A percentile compares a stretch with the other conserved stretches of the same genome.
phyloP scores from a whole-genome alignment of 768 basidiomycete genomes.

The Pleurotus ostreatus region DNA sequence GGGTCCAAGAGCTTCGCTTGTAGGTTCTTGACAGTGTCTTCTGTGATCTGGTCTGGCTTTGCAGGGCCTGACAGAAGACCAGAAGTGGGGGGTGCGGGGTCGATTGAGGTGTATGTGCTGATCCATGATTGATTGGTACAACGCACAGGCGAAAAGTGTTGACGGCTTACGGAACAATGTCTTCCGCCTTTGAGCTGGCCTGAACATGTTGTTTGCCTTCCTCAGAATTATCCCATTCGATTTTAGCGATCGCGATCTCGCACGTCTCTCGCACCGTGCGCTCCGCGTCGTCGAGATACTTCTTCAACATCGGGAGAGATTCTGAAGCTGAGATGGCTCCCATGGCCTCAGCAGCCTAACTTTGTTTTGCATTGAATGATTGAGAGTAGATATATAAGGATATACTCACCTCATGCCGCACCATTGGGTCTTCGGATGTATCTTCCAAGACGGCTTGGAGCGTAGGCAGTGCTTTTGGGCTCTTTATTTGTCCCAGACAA shows the following conservation, averaged over 20 bases:
- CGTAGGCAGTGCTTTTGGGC: conserved; percentile 65
- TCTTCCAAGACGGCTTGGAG: conserved; percentile 76
- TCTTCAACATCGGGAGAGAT: conserved; percentile 65
- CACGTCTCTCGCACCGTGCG: conserved; percentile 89
- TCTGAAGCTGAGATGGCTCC: conserved; percentile 78
- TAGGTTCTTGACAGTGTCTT: conserved; percentile 48
- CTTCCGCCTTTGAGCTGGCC: conserved; percentile 23
- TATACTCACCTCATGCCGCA: conserved; percentile 82
- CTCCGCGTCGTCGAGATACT: conserved; percentile 70
- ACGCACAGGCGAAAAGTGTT: not conserved
- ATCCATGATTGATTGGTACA: conserved; percentile 1
- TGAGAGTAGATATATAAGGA: conserved; percentile 5
- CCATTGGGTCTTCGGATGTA: conserved; percentile 84
- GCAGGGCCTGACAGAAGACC: conserved; percentile 51
- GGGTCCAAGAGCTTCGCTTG: conserved; percentile 62
- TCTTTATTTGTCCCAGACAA: conserved; percentile 90
- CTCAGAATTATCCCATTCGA: conserved; percentile 84
- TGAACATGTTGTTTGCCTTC: conserved; percentile 53
- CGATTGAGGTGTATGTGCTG: conserved; percentile 78
- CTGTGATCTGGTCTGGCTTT: conserved; percentile 46
- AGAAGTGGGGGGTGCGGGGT: conserved; percentile 83
- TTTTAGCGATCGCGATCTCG: conserved; percentile 94
- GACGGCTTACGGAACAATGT: conserved; percentile 30
- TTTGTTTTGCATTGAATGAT: conserved; percentile 13
- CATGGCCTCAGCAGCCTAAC: conserved; percentile 95